Conservation (phyloP, 176 grass and related monocot genomes). For the Oryza longistaminata region DNA sequence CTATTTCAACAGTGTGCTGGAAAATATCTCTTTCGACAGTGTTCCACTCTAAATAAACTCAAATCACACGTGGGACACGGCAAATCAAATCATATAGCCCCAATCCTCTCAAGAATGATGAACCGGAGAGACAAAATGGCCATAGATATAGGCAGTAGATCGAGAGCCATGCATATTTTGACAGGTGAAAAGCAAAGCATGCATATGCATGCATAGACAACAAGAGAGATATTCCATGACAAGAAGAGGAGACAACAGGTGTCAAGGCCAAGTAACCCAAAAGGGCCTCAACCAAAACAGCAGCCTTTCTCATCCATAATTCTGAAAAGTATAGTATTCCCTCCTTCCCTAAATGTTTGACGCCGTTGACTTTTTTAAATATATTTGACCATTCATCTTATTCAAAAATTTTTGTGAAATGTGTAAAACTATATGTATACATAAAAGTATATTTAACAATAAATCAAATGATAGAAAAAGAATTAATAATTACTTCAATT, state of each 20-base stretch:
- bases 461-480: too few species aligned
- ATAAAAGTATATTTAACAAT: too few species aligned
- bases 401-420: too few species aligned
- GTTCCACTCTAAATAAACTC: neutral
- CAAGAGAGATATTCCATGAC: neutral
- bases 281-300: neutral
- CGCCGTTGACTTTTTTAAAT: too few species aligned
- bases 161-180: neutral
- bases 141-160: slow-evolving; percentile 30
- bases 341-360: too few species aligned
- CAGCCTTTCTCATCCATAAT: neutral
- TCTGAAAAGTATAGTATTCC: neutral
- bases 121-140: neutral
- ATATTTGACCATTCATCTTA: too few species aligned
- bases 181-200: slow-evolving; percentile 21
- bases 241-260: slow-evolving; percentile 34
- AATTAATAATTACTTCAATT: too few species aligned
- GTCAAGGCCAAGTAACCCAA: neutral
- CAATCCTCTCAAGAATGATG: slow-evolving; percentile 17
- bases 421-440: too few species aligned
- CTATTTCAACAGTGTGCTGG: neutral
- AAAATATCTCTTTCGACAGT: neutral
- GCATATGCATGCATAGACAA: neutral
- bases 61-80: neutral
- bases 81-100: neutral